phyloP scores from a whole-genome alignment of 129 eudicot species.

The Pulicaria dysenterica region DNA sequence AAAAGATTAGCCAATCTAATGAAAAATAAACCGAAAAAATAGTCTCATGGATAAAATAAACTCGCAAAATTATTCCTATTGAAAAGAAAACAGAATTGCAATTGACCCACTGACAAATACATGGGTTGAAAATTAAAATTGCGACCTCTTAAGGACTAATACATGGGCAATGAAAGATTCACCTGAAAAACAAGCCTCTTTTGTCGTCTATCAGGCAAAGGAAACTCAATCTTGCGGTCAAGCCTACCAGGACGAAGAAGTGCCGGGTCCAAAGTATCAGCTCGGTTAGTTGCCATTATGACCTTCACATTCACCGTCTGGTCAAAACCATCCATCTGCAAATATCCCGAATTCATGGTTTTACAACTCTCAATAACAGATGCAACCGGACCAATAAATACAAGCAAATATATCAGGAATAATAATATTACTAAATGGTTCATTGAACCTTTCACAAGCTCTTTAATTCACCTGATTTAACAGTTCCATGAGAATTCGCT shows the following conservation, averaged over 20 bases:
- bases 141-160: too few species aligned
- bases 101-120: not conserved
- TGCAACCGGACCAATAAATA: not conserved
- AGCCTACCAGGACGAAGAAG: conserved; percentile 80
- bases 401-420: not conserved
- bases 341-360: conserved; percentile 15
- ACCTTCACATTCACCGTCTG: conserved; percentile 87
- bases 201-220: conserved; percentile 83
- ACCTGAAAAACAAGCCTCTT: conserved; percentile 57
- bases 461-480: conserved; percentile 61
- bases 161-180: not conserved
- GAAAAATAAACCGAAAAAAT: too few species aligned
- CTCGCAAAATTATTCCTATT: too few species aligned
- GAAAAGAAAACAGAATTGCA: too few species aligned
- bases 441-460: not conserved
- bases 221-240: conserved; percentile 84
- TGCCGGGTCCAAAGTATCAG: conserved; percentile 80
- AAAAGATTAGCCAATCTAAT: too few species aligned
- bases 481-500: conserved; percentile 86
- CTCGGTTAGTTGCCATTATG: conserved; percentile 77
- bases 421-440: not conserved
- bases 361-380: not conserved
- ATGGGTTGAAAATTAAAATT: too few species aligned
- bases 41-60: too few species aligned
- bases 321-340: conserved; percentile 95